These are phyloP conservation scores for Colletotrichum sp. DNA, from an alignment of 2,329 filamentous ascomycete species.

Conservation along the genomic window DNA sequence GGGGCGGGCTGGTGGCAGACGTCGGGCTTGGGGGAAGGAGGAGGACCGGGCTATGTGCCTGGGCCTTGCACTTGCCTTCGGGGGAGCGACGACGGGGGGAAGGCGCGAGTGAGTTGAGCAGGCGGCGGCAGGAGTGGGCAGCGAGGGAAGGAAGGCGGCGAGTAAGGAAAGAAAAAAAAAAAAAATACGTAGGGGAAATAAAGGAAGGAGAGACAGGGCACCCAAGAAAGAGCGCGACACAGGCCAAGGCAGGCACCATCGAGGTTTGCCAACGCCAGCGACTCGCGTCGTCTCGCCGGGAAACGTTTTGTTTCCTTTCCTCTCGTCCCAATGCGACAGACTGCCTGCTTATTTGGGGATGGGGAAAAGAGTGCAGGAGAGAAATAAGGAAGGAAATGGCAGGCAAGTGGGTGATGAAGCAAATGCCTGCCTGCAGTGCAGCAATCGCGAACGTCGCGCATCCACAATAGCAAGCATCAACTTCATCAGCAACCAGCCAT, in stretches of 20 bases:
- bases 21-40: neutral
- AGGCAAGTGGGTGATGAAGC: neutral
- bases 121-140: neutral
- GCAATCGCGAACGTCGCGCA: slow-evolving; percentile 14
- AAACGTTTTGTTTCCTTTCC: neutral
- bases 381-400: neutral
- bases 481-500: slow-evolving; percentile 27
- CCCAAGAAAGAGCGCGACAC: neutral
- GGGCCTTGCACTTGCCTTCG: neutral
- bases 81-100: neutral
- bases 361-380: neutral
- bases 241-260: neutral
- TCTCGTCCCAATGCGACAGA: neutral
- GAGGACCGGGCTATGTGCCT: neutral
- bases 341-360: neutral
- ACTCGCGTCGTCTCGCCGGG: neutral
- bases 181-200: neutral
- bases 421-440: neutral
- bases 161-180: neutral
- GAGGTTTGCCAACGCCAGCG: neutral
- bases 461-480: slow-evolving; percentile 20
- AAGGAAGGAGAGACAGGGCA: neutral
- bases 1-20: neutral
- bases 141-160: neutral
- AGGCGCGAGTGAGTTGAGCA: neutral